These are phyloP conservation scores for Paxillus rubicundulus DNA, from an alignment of 768 basidiomycete species.

Conservation along the genomic window DNA sequence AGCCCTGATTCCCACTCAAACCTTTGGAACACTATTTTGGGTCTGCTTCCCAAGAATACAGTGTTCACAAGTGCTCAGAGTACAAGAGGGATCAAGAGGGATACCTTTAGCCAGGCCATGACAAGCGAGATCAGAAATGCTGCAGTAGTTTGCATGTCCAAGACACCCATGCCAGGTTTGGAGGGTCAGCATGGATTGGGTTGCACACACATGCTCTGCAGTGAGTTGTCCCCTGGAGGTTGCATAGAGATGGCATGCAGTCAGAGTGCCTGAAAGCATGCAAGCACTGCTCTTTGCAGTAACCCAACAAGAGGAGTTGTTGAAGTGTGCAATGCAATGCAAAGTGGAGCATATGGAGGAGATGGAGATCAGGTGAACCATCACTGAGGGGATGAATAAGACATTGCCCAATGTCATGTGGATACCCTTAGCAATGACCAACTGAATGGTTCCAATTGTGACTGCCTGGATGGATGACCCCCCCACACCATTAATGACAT, in stretches of 20 bases:
- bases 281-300: not conserved
- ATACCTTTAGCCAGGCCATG: slow-evolving; percentile 1
- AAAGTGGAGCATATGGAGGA: slow-evolving; percentile 12
- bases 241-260: not conserved
- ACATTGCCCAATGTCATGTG: slow-evolving; percentile 14
- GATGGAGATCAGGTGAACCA: slow-evolving; percentile 25
- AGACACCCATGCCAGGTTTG: slow-evolving; percentile 31
- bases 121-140: too few relatives aligned
- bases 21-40: slow-evolving; percentile 29
- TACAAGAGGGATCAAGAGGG: slow-evolving; percentile 1
- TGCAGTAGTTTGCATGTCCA: slow-evolving; percentile 28
- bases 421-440: slow-evolving; percentile 4
- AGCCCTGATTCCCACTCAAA: slow-evolving; percentile 26
- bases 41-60: slow-evolving; percentile 42
- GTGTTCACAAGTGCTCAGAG: slow-evolving; percentile 29
- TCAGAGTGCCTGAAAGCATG: slow-evolving; percentile 1
- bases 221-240: not conserved
- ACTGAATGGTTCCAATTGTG: slow-evolving; percentile 10
- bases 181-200: slow-evolving; percentile 5
- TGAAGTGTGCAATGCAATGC: slow-evolving; percentile 14
- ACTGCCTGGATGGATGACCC: slow-evolving; percentile 16
- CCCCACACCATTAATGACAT: slow-evolving; percentile 10
- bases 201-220: slow-evolving; percentile 16
- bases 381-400: slow-evolving; percentile 22
- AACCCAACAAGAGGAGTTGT: slow-evolving; percentile 9